phyloP scores from a whole-genome alignment of 1,139 yeast genomes.

The Blastobotrys ciferrii region DNA sequence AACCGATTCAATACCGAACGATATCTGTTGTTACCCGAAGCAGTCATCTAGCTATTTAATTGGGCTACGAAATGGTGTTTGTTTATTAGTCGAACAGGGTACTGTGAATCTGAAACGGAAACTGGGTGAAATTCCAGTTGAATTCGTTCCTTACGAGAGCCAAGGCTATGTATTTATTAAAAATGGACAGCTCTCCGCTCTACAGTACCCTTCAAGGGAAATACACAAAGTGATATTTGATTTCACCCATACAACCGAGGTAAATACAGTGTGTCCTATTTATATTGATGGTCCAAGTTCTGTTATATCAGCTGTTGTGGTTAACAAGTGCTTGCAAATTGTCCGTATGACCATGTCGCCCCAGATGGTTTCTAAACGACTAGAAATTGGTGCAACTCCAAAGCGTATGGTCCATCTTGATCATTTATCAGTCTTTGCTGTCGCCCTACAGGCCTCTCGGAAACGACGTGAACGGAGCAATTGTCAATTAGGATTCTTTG shows the following conservation, averaged over 20 bases:
- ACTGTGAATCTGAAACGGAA: conserved; percentile 19
- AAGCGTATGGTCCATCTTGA: conserved; percentile 40
- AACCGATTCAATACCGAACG: conserved; percentile 8
- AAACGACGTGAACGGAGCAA: conserved; percentile 4
- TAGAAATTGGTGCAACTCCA: conserved; percentile 43
- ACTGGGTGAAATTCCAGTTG: conserved; percentile 25
- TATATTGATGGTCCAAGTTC: not conserved
- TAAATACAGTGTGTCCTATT: conserved; percentile 3
- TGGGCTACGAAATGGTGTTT: conserved; percentile 27
- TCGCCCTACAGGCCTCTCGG: conserved; percentile 22
- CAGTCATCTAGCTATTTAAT: conserved; percentile 23
- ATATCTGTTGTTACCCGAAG: not conserved
- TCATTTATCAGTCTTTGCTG: conserved; percentile 41
- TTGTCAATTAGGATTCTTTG: conserved; percentile 19
- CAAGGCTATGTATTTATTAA: not conserved
- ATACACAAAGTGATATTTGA: conserved; percentile 1
- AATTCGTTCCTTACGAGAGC: conserved; percentile 16
- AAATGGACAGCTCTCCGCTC: not conserved
- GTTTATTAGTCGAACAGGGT: conserved; percentile 35
- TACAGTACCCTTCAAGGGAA: not conserved
- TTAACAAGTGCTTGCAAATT: conserved; percentile 52
- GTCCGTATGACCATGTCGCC: conserved; percentile 34
- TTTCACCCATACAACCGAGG: not conserved
- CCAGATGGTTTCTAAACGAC: conserved; percentile 32
- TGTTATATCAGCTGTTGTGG: conserved; percentile 38